Evolutionary conservation across 179 eudicot species (phyloP), one percentile per base, ranked within the genome.

Genomic region (Spinacia oleracea): DNA sequence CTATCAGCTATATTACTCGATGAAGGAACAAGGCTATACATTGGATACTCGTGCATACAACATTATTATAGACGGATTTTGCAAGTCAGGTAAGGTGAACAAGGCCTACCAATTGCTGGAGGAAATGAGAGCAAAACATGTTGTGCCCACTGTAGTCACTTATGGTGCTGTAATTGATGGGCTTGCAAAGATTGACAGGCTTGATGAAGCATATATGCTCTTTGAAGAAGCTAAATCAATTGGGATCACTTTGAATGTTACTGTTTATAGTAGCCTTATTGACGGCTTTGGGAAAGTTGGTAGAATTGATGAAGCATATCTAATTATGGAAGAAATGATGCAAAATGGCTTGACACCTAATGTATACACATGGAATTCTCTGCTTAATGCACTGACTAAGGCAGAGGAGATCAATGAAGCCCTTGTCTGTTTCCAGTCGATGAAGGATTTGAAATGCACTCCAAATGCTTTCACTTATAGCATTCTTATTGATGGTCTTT

Each of bases 171-270:
- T 95, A 5, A 82, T 95, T 80, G 97, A 95, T 76, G 98, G 98
- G 82, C 95, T 95, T 79, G 89, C 97, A 38, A 95, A 95, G 84
- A 95, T 95, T 67, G 98, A 95, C 79, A 84, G 98, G 78, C 98
- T 95, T 79, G 98, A 95, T 84, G 98, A 95, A 84, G 97, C 98
- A 68, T 95, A 95, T 84, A 93, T 95, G 98, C 92, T 95, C 72
- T 95, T 95, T 79, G 98, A 95, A 91, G 98, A 95, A 86, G 98
- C 98, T 77, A 93, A 95, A 86, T 88, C 97, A 32, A 68, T 78
- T 34, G 93, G 95, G 25, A 73, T 93, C 66, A 89, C 87, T 74
- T 59, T 95, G 65, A 95, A 93, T 74, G 88, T 88, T 48, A 83
- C 92, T 59, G 83, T 93, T 48, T 94, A 94, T 76, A 93, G 97